Evolutionary conservation across 257 asterid species (phyloP).

Genomic region (Prunella vulgaris): DNA sequence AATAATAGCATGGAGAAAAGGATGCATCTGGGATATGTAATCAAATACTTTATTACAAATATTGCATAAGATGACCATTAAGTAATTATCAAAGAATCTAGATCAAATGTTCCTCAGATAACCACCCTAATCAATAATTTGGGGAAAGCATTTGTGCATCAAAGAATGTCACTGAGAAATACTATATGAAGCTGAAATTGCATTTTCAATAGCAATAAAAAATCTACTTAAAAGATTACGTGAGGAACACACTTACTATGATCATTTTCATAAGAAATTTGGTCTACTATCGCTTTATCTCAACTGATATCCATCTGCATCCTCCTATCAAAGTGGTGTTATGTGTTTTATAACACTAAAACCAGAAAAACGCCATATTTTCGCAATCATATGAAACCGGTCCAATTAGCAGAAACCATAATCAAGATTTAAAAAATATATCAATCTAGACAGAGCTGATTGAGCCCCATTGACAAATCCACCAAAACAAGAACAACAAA

Average conservation of each 20-base stretch:
- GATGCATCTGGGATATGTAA: too few species aligned
- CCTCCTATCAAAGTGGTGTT: not conserved
- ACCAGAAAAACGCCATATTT: too few species aligned
- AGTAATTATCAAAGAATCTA: not conserved
- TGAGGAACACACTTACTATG: not conserved
- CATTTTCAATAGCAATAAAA: too few species aligned
- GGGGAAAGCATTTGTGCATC: not conserved
- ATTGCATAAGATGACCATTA: not conserved
- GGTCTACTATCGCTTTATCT: not conserved
- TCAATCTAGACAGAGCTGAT: not conserved
- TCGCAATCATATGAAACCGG: not conserved
- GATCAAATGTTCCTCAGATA: not conserved
- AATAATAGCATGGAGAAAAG: not conserved
- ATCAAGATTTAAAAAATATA: not conserved
- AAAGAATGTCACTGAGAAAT: not conserved
- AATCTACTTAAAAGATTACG: not conserved
- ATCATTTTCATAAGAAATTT: not conserved
- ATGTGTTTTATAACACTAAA: too few species aligned
- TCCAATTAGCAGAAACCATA: not conserved
- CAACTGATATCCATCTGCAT: not conserved
- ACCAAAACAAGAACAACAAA: not conserved
- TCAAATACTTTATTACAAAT: too few species aligned
- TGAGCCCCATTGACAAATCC: not conserved
- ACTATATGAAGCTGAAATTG: not conserved
- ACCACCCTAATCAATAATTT: not conserved